Evolutionary conservation across 805 yeast species (phyloP), one percentile per base, ranked within the genome.

Genomic region (Priceomyces melissophilus): DNA sequence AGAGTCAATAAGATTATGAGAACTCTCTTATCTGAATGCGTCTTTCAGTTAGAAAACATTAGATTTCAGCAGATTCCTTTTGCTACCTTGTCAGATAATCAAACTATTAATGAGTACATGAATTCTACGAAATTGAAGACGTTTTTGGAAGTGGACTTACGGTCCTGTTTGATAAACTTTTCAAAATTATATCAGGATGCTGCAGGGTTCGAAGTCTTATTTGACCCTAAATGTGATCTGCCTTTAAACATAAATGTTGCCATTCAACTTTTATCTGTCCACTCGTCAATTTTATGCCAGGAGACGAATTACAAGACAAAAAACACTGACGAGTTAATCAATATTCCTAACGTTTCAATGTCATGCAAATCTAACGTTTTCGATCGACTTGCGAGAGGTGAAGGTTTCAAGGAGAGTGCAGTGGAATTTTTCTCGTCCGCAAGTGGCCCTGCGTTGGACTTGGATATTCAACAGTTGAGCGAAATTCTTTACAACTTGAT

Each of bases 191-290:
- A 43, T 31, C 15, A 50, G 28, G 39, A 50, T 43, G 30, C 69
- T 36, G 72, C 75, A 3, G 75, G 75, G 1, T 70, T 60, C 45
- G 67, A 66, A 31, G 61, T 62, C 4, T 50, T 67, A 12, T 70
- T 69, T 47, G 57, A 63, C 37, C 49, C 63, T 2, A 31, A 41
- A 1, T 33, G 40, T 3, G 71, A 67, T 39, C 40, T 39, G 6
- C 74, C 75, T 2, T 44, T 67, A 15, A 68, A 69, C 33, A 44
- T 61, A 27, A 57, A 66, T 8, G 44, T 53, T 6, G 59, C 72
- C 1, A 39, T 65, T 1, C 72, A 65, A 53, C 46, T 64, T 10
- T 44, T 69, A 13, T 55, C 53, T 16, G 42, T 65, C 4, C 49
- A 55, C 31, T 63, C 57, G 38, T 46, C 53, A 1, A 38, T 35